Conservation (phyloP, 2,329 filamentous ascomycete genomes). For the Cladosporium sphaerospermum region DNA sequence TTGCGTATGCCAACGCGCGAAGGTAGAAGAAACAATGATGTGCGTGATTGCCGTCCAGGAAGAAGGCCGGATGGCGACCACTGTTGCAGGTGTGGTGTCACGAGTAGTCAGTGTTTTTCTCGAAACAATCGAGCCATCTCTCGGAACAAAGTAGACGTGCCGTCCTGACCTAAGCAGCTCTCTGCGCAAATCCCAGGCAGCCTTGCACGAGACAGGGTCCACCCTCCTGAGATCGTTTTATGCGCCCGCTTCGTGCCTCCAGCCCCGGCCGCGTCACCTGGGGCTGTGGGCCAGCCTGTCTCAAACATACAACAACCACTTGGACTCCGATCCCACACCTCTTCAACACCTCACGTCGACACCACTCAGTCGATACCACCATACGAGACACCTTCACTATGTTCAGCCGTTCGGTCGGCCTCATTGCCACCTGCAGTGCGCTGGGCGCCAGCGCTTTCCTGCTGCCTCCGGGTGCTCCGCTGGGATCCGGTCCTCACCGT, state of each 20-base stretch:
- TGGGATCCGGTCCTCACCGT: slow-evolving; percentile 30
- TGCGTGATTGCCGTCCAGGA: no score
- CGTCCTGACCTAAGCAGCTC: no score
- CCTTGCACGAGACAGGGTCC: not conserved
- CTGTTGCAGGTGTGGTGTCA: no score
- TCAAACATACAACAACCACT: not conserved
- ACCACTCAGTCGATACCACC: not conserved
- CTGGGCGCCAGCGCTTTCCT: slow-evolving; percentile 43
- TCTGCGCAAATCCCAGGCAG: no score
- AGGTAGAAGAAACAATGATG: no score
- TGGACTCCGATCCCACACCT: not conserved
- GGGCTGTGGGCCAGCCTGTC: not conserved
- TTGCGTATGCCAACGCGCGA: not conserved
- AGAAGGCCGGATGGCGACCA: no score
- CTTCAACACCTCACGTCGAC: not conserved
- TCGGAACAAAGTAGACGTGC: no score
- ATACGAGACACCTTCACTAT: slow-evolving; percentile 1
- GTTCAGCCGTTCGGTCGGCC: slow-evolving; percentile 9
- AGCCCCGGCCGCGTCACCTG: not conserved
- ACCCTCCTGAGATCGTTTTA: not conserved
- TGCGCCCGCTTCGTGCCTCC: not conserved
- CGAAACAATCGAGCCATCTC: no score
- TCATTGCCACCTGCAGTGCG: slow-evolving; percentile 21
- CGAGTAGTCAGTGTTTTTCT: no score
- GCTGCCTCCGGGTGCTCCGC: slow-evolving; percentile 43